phyloP scores from a whole-genome alignment of 441 rosid species.

The Croton laevigatus region DNA sequence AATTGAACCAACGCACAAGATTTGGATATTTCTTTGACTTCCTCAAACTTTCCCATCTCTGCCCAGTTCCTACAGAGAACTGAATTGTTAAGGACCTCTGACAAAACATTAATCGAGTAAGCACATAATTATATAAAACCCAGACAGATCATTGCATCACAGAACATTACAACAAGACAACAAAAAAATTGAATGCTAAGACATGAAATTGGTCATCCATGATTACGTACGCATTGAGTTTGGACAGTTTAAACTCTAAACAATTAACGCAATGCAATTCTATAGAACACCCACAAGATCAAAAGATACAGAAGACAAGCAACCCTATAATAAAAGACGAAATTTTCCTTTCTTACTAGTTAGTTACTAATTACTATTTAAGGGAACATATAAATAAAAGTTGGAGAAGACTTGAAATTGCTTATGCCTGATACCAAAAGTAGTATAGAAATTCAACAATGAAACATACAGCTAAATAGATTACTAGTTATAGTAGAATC shows the following conservation, averaged over 20 bases:
- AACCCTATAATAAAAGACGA: neutral
- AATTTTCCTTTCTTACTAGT: too few species aligned
- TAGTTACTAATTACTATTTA: neutral
- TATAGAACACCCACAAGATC: neutral
- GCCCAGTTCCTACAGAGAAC: slow-evolving; percentile 55
- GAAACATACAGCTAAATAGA: neutral
- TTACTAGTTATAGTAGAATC: slow-evolving; percentile 4
- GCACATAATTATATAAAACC: neutral
- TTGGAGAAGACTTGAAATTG: neutral
- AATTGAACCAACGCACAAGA: slow-evolving; percentile 80
- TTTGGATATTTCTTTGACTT: slow-evolving; percentile 82
- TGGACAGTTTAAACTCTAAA: neutral
- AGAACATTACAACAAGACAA: too few species aligned
- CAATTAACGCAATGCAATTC: neutral
- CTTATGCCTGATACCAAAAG: neutral
- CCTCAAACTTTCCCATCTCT: slow-evolving; percentile 89
- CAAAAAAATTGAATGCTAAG: neutral
- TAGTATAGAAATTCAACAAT: neutral
- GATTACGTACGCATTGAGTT: too few species aligned
- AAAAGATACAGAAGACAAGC: neutral
- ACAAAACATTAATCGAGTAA: neutral
- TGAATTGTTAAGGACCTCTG: neutral
- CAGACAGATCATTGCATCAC: neutral
- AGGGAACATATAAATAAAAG: neutral
- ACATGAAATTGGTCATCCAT: neutral